A percentile compares a stretch with the other conserved stretches of the same genome.
phyloP scores from a whole-genome alignment of 1,284 basidiomycete species.

The Bothia castanella region DNA sequence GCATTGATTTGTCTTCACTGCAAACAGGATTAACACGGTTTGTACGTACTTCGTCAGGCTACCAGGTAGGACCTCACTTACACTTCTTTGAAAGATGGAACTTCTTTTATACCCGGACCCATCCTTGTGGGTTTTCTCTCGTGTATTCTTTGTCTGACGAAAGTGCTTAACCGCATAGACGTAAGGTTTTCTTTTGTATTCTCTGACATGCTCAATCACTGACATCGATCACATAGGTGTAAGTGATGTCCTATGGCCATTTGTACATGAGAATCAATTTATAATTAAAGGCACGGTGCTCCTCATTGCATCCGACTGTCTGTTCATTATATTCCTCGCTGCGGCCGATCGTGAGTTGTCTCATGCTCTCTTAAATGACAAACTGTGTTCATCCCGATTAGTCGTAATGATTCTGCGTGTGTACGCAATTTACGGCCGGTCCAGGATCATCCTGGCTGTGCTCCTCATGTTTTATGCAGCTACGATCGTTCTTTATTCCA shows the following conservation, averaged over 20 bases:
- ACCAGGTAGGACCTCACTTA: neutral
- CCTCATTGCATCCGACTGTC: neutral
- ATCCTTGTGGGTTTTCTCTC: slow-evolving; percentile 2
- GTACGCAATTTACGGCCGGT: slow-evolving; percentile 24
- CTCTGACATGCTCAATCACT: neutral
- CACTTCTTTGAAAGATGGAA: slow-evolving; percentile 9
- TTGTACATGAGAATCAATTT: neutral
- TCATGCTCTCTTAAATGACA: neutral
- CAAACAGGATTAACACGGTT: slow-evolving; percentile 9
- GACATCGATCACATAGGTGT: slow-evolving; percentile 18
- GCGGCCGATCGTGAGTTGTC: slow-evolving; percentile 21
- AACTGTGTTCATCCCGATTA: neutral
- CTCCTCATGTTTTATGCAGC: slow-evolving; percentile 17
- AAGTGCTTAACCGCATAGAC: slow-evolving; percentile 4
- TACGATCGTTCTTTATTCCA: slow-evolving; percentile 8
- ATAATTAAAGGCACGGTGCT: slow-evolving; percentile 13
- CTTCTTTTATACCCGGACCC: slow-evolving; percentile 20
- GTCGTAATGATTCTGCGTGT: slow-evolving; percentile 27
- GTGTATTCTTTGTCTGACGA: neutral
- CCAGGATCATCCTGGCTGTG: slow-evolving; percentile 15
- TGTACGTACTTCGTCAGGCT: slow-evolving; percentile 6
- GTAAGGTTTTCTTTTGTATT: slow-evolving; percentile 8
- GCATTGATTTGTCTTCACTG: too few species aligned
- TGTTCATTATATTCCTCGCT: slow-evolving; percentile 19
- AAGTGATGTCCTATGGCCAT: neutral